A percentile compares a stretch with the other conserved stretches of the same genome.
These are phyloP conservation scores for Sergeia podlipaevii DNA, from an alignment of 208 protist genomes.

Conservation along the genomic window DNA sequence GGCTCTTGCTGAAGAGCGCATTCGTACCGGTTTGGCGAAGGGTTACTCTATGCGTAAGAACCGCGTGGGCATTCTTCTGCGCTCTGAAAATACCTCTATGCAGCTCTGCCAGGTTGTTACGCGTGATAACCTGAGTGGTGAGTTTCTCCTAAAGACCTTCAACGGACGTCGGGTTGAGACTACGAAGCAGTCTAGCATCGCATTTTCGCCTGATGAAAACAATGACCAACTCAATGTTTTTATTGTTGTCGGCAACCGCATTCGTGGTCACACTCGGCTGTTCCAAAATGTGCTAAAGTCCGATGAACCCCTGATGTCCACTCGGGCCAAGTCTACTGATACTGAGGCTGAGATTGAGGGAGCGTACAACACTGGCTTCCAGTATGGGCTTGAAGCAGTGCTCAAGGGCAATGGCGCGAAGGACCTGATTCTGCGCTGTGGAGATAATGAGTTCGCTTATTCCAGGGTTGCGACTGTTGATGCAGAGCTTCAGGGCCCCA, in stretches of 20 bases:
- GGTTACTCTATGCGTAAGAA: conserved; percentile 40
- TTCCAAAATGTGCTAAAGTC: conserved; percentile 44
- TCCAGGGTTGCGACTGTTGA: conserved; percentile 20
- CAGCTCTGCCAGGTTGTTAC: conserved; percentile 44
- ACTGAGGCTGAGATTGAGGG: conserved; percentile 41
- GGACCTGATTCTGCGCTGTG: conserved; percentile 41
- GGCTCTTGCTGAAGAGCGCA: conserved; percentile 31
- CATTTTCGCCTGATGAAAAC: conserved; percentile 20
- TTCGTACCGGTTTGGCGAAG: conserved; percentile 27
- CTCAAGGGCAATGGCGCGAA: conserved; percentile 13
- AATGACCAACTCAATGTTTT: conserved; percentile 23
- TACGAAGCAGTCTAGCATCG: conserved; percentile 36
- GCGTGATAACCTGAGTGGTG: conserved; percentile 31
- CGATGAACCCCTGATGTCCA: conserved; percentile 45
- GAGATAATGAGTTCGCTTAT: conserved; percentile 38
- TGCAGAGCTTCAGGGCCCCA: conserved; percentile 27
- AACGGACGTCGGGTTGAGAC: conserved; percentile 27
- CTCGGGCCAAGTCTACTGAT: conserved; percentile 34
- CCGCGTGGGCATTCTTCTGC: conserved; percentile 29
- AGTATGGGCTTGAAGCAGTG: conserved; percentile 43
- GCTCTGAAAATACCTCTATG: conserved; percentile 19
- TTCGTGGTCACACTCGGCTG: conserved; percentile 32
- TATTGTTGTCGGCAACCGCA: conserved; percentile 39
- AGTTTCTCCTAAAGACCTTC: conserved; percentile 59
- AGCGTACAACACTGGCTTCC: conserved; percentile 53